These are phyloP conservation scores for Globisporangium barbulae DNA, from an alignment of 352 stramenopile genomes.

Conservation along the genomic window DNA sequence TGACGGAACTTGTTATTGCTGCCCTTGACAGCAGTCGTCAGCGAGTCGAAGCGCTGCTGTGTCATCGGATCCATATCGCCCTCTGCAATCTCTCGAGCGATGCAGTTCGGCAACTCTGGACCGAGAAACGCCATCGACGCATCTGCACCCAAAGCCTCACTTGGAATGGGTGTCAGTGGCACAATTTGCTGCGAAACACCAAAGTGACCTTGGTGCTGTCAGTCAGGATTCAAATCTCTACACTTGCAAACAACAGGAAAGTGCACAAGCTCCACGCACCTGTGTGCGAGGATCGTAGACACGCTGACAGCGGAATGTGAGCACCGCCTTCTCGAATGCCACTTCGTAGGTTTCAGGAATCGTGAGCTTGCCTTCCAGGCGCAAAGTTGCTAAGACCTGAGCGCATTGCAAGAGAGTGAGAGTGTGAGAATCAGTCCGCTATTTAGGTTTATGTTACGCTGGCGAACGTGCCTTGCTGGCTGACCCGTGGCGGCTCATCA, in stretches of 20 bases:
- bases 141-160: conserved; percentile 22
- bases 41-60: conserved; percentile 31
- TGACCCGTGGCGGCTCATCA: conserved; percentile 67
- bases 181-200: conserved; percentile 47
- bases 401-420: background rate
- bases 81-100: conserved; percentile 53
- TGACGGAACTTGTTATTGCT: background rate
- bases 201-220: too few species aligned
- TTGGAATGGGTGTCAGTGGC: conserved; percentile 53
- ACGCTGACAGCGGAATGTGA: conserved; percentile 72
- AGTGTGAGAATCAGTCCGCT: too few species aligned
- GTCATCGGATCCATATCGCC: conserved; percentile 79
- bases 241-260: too few species aligned
- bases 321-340: conserved; percentile 50
- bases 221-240: too few species aligned
- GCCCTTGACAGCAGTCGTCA: background rate
- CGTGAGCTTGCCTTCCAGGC: conserved; percentile 60
- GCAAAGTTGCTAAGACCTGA: conserved; percentile 57
- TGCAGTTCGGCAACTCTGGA: conserved; percentile 37
- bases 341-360: conserved; percentile 56
- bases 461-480: conserved; percentile 61
- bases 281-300: conserved; percentile 59
- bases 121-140: conserved; percentile 61
- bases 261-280: conserved; percentile 28
- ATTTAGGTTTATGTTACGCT: too few species aligned